phyloP scores from a whole-genome alignment of 306 rosid species.

The Medicago arabica region DNA sequence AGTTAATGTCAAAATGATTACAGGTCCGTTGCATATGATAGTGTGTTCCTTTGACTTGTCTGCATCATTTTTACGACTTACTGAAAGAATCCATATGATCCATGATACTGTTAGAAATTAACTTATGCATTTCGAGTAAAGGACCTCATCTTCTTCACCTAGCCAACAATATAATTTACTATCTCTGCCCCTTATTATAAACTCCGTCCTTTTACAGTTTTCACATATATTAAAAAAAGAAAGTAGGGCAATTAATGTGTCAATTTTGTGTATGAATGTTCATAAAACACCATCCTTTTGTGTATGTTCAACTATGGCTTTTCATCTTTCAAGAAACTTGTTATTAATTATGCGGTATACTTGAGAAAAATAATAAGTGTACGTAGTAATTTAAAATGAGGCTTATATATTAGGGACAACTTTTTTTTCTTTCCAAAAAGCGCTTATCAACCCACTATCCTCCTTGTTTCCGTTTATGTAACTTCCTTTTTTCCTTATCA shows the following conservation, averaged over 20 bases:
- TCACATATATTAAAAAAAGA: too few species aligned
- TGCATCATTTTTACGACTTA: constrained; percentile 7
- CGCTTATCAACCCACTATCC: neutral
- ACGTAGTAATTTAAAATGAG: neutral
- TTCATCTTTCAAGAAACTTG: neutral
- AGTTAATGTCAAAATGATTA: constrained; percentile 98
- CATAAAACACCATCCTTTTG: neutral
- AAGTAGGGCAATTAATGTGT: neutral
- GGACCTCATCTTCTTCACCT: too few species aligned
- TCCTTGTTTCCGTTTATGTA: constrained; percentile 14
- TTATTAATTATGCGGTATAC: neutral
- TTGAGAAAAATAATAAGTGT: neutral
- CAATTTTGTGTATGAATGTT: neutral
- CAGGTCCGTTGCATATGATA: constrained; percentile 58
- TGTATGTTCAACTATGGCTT: neutral
- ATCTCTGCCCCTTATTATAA: too few species aligned
- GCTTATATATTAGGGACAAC: neutral
- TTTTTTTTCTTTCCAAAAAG: neutral
- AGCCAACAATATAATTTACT: too few species aligned
- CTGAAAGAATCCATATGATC: constrained; percentile 1
- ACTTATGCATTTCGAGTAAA: too few species aligned
- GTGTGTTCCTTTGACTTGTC: constrained; percentile 31
- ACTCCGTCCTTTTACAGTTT: too few species aligned
- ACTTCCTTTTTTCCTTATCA: constrained; percentile 44
- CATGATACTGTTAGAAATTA: neutral